Conservation (phyloP, 2,329 filamentous ascomycete genomes). For the Claviceps sp. region DNA sequence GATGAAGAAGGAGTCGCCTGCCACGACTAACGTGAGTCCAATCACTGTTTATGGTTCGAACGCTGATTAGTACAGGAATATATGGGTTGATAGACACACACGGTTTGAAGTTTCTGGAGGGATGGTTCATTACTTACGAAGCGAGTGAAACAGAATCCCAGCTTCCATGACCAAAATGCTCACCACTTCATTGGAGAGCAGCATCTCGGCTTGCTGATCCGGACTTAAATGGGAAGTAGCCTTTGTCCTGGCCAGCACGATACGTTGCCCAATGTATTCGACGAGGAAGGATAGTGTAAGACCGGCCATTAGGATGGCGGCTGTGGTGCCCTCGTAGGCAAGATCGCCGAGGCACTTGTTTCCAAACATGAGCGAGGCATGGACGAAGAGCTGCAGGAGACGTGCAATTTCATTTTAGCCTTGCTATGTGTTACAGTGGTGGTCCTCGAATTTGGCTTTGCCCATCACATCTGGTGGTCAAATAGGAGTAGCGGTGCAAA, state of each 20-base stretch:
- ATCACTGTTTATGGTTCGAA: conserved; percentile 20
- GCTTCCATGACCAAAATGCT: conserved; percentile 58
- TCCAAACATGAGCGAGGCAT: conserved; percentile 58
- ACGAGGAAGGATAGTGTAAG: conserved; percentile 60
- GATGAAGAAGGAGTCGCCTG: conserved; percentile 40
- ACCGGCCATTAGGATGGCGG: conserved; percentile 61
- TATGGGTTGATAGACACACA: too few relatives aligned
- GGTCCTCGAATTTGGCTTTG: too few relatives aligned
- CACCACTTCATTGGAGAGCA: conserved; percentile 34
- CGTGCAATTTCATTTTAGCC: conserved; percentile 1
- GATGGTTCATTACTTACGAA: conserved; percentile 30
- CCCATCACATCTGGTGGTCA: too few relatives aligned
- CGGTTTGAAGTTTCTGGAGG: too few relatives aligned
- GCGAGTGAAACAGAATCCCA: conserved; percentile 63
- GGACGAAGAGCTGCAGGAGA: conserved; percentile 49
- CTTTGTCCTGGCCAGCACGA: conserved; percentile 29
- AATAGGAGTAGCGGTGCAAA: neutral
- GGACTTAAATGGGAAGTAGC: conserved; percentile 13
- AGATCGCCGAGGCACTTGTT: conserved; percentile 56
- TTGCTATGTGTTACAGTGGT: neutral
- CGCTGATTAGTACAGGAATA: neutral
- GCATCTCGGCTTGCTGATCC: conserved; percentile 13
- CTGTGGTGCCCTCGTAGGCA: conserved; percentile 54
- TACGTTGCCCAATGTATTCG: conserved; percentile 51
- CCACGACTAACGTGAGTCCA: conserved; percentile 48